These are phyloP conservation scores for Capronia epimyces DNA, from an alignment of 2,329 filamentous ascomycete species.

Conservation along the genomic window DNA sequence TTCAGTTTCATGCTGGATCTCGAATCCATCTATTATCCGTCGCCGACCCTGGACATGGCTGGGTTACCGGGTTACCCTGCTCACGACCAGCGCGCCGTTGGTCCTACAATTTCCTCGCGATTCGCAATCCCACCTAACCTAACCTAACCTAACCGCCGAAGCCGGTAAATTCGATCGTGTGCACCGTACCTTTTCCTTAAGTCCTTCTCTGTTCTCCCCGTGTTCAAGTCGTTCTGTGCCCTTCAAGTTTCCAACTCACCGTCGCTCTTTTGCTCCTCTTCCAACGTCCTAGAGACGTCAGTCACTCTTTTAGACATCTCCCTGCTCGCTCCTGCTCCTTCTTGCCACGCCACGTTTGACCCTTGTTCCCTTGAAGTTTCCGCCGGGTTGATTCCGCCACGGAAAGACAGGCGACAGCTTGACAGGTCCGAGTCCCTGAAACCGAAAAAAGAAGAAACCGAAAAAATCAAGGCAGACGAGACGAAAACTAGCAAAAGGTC, in stretches of 20 bases:
- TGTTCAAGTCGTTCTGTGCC: neutral
- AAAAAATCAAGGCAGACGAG: constrained; percentile 5
- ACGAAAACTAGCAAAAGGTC: neutral
- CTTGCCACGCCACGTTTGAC: too few species aligned
- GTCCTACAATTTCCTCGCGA: constrained; percentile 24
- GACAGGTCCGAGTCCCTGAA: constrained; percentile 10
- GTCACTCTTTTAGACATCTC: constrained; percentile 17
- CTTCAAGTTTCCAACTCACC: constrained; percentile 12
- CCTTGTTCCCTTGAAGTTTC: too few species aligned
- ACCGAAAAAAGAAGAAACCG: too few species aligned
- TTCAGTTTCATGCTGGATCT: constrained; percentile 23
- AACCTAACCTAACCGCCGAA: constrained; percentile 6
- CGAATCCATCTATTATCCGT: neutral
- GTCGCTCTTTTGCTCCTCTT: constrained; percentile 18
- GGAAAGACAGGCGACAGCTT: constrained; percentile 10
- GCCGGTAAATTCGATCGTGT: constrained; percentile 5
- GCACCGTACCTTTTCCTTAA: constrained; percentile 1
- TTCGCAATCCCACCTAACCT: too few species aligned
- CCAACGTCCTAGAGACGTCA: constrained; percentile 25
- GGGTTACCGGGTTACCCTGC: constrained; percentile 11
- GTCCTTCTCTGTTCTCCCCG: neutral
- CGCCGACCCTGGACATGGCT: constrained; percentile 3
- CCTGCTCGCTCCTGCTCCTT: constrained; percentile 8
- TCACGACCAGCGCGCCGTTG: constrained; percentile 3
- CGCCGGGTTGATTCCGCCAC: constrained; percentile 22